Base-by-base conservation (phyloP, 768 basidiomycete species). In the Obba rivulosa region DNA sequence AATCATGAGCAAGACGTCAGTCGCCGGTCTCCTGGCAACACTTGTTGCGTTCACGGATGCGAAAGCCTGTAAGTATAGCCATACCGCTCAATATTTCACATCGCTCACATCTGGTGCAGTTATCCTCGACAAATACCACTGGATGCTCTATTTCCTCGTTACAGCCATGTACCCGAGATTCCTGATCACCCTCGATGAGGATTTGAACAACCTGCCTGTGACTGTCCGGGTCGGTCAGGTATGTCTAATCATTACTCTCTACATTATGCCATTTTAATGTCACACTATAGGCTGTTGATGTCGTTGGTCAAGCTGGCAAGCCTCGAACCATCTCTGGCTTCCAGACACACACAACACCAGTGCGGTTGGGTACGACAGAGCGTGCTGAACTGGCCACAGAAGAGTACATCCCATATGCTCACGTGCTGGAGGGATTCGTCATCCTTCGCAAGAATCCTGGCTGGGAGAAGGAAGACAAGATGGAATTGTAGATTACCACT, bases 151-250 rank as follows among this genome's bases (percentile, higher is more conserved):
- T 73, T 93, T 94, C 79, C 79, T 98, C 23, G 85, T 84, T 5
- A 86, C 92, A 2, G 89, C 93, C 50, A 98, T 99, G 96, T 95
- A 92, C 70, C 96, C 96, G 31, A 84, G 94, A 48, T 97, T 98
- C 87, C 70, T 99, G 61, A 97, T 98, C 66, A 96, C 94, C 0
- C 81, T 99, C 17, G 84, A 95, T 68, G 95, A 98, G 68, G 79
- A 93, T 49, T 81, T 95, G 50, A 80, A 92, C 56, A 83, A 76
- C 62, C 72, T 83, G 47, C 87, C 92, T 2, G 89, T 96, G 31
- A 94, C 92, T 14, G 92, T 97, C 42, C 87, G 96, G 34, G 96
- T 99, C 18, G 96, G 96, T 16, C 87, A 88, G 70, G 86, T 85
- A 62, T 59, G 76, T 58, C 20, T 4, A 34, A n/a, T 34, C 37